These are phyloP conservation scores for Liriodendron chinense DNA, from an alignment of 164 flowering plant species.

Conservation along the genomic window DNA sequence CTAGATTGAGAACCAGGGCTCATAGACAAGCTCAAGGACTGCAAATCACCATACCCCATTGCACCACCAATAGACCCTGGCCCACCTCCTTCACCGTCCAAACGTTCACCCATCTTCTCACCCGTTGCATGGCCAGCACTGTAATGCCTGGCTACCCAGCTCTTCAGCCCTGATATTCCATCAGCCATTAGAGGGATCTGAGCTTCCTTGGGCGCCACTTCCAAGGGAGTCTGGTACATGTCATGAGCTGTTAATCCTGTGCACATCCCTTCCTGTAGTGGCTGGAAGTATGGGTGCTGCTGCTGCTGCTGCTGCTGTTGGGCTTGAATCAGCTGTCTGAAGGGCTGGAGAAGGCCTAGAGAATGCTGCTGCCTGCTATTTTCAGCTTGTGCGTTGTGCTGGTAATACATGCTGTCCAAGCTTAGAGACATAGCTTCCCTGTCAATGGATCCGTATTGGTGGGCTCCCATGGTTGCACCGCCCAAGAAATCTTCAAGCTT, in stretches of 20 bases:
- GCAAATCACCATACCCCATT: conserved; percentile 57
- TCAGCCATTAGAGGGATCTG: conserved; percentile 35
- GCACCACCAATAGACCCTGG: conserved; percentile 25
- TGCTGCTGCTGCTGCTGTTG: conserved; percentile 16
- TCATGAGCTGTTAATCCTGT: conserved; percentile 31
- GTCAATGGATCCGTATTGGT: conserved; percentile 38
- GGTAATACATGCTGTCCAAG: conserved; percentile 68
- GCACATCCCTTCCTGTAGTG: conserved; percentile 19
- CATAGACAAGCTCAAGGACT: conserved; percentile 77
- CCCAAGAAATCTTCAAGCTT: conserved; percentile 91
- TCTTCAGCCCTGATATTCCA: conserved; percentile 33
- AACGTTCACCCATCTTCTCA: conserved; percentile 27
- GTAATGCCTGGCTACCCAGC: conserved; percentile 43
- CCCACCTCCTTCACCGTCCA: conserved; percentile 28
- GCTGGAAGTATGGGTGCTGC: conserved; percentile 27
- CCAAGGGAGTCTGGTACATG: conserved; percentile 33
- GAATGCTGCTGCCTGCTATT: conserved; percentile 36
- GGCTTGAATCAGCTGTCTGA: conserved; percentile 30
- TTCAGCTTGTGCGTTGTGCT: conserved; percentile 37
- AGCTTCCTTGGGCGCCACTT: conserved; percentile 25
- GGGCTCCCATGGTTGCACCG: conserved; percentile 53
- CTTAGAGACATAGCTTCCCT: conserved; percentile 66
- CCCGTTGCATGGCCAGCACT: conserved; percentile 27
- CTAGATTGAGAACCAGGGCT: conserved; percentile 87
- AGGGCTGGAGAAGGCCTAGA: conserved; percentile 30